Evolutionary conservation across 768 basidiomycete species (phyloP).

Genomic region (Phanerodontia chrysosporium): DNA sequence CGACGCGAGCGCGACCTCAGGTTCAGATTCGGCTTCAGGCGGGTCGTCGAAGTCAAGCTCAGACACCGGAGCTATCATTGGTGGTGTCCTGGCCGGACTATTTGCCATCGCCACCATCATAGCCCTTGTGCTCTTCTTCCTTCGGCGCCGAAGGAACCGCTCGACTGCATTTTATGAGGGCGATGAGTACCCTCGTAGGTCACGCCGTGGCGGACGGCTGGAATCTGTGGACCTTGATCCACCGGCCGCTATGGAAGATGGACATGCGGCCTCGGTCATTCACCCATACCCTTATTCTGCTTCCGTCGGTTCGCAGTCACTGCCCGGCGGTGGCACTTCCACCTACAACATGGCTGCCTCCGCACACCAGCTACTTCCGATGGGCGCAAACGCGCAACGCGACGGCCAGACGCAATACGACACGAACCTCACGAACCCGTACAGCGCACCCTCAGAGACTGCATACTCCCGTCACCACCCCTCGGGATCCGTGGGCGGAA

Average conservation of each 20-base stretch:
- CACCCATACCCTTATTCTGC: conserved; percentile 12
- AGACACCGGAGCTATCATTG: conserved; percentile 17
- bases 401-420: conserved; percentile 2
- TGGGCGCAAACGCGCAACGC: not conserved
- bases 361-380: conserved; percentile 2
- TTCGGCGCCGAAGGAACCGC: conserved; percentile 12
- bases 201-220: conserved; percentile 9
- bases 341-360: conserved; percentile 1
- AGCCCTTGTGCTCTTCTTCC: conserved; percentile 17
- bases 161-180: conserved; percentile 2
- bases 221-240: conserved; percentile 14
- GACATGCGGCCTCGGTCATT: conserved; percentile 6
- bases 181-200: conserved; percentile 2
- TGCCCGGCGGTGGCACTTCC: not conserved
- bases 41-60: conserved; percentile 6
- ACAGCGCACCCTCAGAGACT: not conserved
- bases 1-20: not conserved
- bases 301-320: not conserved
- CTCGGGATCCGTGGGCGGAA: conserved; percentile 1
- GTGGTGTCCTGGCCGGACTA: conserved; percentile 19
- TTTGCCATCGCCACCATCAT: conserved; percentile 17
- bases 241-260: conserved; percentile 7
- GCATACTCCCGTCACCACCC: conserved; percentile 4
- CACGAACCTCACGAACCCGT: conserved; percentile 3
- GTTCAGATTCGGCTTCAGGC: not conserved